Evolutionary conservation across 192 early-diverging fungal genomes (phyloP).

Genomic region (Coemansia aciculifera): DNA sequence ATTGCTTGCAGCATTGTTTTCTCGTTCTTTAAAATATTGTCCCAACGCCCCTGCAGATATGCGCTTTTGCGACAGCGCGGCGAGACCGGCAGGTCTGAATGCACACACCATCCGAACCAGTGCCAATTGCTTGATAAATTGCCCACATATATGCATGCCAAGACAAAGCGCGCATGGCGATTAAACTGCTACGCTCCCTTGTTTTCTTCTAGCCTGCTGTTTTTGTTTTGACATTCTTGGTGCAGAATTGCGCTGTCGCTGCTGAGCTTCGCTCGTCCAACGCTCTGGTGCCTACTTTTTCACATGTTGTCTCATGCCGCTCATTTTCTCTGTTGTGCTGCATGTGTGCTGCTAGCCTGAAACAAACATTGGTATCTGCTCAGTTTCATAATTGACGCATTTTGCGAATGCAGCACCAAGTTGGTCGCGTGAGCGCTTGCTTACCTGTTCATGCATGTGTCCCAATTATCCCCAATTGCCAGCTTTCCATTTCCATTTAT

Average conservation of each 20-base stretch:
- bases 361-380: neutral
- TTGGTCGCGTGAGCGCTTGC: slow-evolving; percentile 5
- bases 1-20: neutral
- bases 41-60: neutral
- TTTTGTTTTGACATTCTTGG: neutral
- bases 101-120: neutral
- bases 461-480: neutral
- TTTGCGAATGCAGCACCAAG: neutral
- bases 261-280: neutral
- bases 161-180: neutral
- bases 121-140: neutral
- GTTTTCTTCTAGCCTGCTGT: neutral
- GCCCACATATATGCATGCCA: neutral
- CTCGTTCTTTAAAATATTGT: neutral
- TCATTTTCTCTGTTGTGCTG: neutral
- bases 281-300: neutral
- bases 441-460: neutral
- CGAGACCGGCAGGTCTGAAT: neutral
- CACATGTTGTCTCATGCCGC: neutral
- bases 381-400: neutral
- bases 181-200: neutral
- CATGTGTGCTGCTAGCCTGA: neutral
- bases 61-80: neutral
- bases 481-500: neutral
- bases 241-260: neutral